Evolutionary conservation across 2,329 filamentous ascomycete species (phyloP).

Genomic region (Ascosphaera acerosa): DNA sequence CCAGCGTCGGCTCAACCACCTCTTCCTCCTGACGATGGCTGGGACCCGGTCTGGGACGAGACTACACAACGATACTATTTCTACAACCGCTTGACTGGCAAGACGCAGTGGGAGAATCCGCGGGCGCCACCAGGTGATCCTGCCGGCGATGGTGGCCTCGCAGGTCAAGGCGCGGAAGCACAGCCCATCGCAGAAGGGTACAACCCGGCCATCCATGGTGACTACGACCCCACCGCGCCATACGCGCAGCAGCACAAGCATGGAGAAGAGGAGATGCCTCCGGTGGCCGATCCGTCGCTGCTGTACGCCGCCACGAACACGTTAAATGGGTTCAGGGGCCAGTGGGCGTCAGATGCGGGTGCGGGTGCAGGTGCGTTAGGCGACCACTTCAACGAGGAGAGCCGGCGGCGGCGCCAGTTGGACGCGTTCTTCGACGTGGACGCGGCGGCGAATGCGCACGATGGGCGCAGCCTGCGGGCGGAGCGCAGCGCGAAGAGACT

Average conservation of each 20-base stretch:
- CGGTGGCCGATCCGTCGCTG: slow-evolving; percentile 17
- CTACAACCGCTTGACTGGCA: slow-evolving; percentile 52
- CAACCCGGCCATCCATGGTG: slow-evolving; percentile 85
- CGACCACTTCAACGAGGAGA: slow-evolving; percentile 66
- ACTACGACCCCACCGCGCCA: slow-evolving; percentile 88
- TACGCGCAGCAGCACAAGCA: slow-evolving; percentile 39
- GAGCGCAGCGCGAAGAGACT: slow-evolving; percentile 70
- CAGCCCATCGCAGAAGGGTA: slow-evolving; percentile 41
- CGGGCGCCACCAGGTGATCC: slow-evolving; percentile 29
- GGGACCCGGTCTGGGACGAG: slow-evolving; percentile 57
- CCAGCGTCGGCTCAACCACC: slow-evolving; percentile 23
- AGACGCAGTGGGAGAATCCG: slow-evolving; percentile 69
- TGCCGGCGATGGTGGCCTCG: slow-evolving; percentile 10
- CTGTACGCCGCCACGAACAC: slow-evolving; percentile 42
- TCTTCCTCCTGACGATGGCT: slow-evolving; percentile 40
- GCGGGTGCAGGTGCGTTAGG: too few species aligned
- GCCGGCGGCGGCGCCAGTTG: slow-evolving; percentile 72
- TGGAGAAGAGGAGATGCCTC: slow-evolving; percentile 7
- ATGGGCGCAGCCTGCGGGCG: slow-evolving; percentile 73
- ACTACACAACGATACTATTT: slow-evolving; percentile 51
- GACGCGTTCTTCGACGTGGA: slow-evolving; percentile 91
- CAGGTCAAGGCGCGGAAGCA: slow-evolving; percentile 15
- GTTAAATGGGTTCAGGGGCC: slow-evolving; percentile 84
- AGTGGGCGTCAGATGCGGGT: slow-evolving; percentile 38
- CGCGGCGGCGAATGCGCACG: slow-evolving; percentile 70